Evolutionary conservation across 2,329 filamentous ascomycete species (phyloP), one percentile per base, ranked within the genome.

Genomic region (Blastomyces parvus): DNA sequence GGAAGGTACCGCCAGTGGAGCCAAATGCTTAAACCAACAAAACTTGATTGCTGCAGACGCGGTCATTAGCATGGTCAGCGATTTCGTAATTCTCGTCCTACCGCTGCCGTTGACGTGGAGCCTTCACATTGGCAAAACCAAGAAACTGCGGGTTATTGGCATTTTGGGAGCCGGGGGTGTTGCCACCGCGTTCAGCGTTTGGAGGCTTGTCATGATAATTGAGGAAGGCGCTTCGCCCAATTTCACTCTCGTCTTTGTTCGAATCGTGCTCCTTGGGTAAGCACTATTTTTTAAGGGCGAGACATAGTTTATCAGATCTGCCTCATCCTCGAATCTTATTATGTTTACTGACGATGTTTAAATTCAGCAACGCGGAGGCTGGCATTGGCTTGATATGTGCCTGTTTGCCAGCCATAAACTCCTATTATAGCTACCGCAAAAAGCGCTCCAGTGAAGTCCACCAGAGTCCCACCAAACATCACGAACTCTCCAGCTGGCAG

Each of bases 261-360:
- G 71, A 25, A 70, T 76, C 9, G 74, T 77, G 59, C 65, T 77
- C 1, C 75, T 73, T 5, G 76, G 75, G 75, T 77, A 73, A 63
- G 74, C 67, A 8, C 9, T 22, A 36, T 46, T 46, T 46, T 46
- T 46, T 46, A n/a, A 19, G 42, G 17, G 42, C 5, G 42, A 19
- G 42, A 46, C 7, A 27, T n/a, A 56, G n/a, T 62, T 19, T 33
- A 42, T 44, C 36, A 2, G 22, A 44, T 60, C n/a, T 44, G 4
- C 19, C 52, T 63, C 38, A 63, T 33, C 27, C 22, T 46, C 25
- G n/a, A 33, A 46, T 46, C 42, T 46, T 46, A n/a, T 46, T 46
- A 5, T 46, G 14, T 46, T 63, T 40, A 30, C 36, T 58, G 8
- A 46, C 17, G 42, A 46, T 46, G 25, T 52, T 30, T 52, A 48